Conservation (phyloP, 2,329 filamentous ascomycete species). For the Bipolaris victoriae region DNA sequence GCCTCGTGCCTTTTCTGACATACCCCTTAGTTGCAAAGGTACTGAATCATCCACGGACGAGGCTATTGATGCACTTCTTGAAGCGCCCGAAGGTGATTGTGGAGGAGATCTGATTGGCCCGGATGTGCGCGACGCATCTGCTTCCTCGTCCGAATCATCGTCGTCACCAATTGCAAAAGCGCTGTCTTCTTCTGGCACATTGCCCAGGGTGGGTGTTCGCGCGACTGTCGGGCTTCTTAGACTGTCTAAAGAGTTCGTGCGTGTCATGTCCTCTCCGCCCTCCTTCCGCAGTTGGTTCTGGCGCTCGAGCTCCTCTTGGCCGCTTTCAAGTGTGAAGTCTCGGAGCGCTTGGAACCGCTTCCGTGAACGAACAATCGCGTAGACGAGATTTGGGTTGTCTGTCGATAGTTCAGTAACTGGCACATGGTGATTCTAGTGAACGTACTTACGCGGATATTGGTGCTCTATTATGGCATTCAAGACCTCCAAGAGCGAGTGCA, state of each 20-base stretch:
- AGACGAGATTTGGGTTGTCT: constrained; percentile 84
- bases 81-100: constrained; percentile 48
- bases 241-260: constrained; percentile 71
- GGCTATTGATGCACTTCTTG: constrained; percentile 69
- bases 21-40: constrained; percentile 81
- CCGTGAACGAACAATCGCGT: constrained; percentile 77
- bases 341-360: constrained; percentile 85
- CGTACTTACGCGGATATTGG: constrained; percentile 72
- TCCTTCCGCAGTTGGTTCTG: constrained; percentile 74
- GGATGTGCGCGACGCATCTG: constrained; percentile 59
- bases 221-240: constrained; percentile 66
- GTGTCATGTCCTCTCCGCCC: constrained; percentile 47
- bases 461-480: constrained; percentile 91
- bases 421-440: not conserved
- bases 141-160: constrained; percentile 68
- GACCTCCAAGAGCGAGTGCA: constrained; percentile 83
- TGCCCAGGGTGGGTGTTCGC: constrained; percentile 63
- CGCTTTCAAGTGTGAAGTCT: constrained; percentile 88
- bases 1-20: constrained; percentile 96
- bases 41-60: constrained; percentile 77
- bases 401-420: constrained; percentile 23
- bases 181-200: constrained; percentile 77
- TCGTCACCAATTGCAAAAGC: constrained; percentile 93
- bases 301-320: constrained; percentile 87
- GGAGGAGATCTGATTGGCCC: constrained; percentile 35